phyloP scores from a whole-genome alignment of 306 rosid species.

The Citrullus amarus region DNA sequence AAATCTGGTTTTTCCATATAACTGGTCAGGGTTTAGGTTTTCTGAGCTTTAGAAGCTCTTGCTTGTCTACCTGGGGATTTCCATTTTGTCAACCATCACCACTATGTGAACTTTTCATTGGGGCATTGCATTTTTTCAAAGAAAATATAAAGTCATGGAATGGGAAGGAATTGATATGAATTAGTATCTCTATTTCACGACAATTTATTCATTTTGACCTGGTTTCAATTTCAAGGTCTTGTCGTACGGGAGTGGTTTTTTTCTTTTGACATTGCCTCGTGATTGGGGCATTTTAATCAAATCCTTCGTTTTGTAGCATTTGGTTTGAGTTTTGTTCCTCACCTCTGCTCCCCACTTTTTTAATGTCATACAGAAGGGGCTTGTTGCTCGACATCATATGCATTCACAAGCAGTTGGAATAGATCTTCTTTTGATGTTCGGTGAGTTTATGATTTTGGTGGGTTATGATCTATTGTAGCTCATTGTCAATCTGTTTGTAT shows the following conservation, averaged over 20 bases:
- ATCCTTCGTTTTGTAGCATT: background rate
- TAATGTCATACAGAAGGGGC: constrained; percentile 46
- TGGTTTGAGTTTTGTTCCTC: constrained; percentile 15
- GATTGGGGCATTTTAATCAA: background rate
- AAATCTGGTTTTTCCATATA: background rate
- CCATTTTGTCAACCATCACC: background rate
- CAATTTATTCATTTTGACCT: background rate
- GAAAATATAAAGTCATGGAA: background rate
- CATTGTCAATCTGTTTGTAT: background rate
- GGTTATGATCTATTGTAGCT: constrained; percentile 34
- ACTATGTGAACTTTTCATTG: background rate
- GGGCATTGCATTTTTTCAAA: background rate
- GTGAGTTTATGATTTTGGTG: constrained; percentile 33
- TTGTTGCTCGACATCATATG: constrained; percentile 36
- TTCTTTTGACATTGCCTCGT: background rate
- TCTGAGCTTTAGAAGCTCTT: constrained; percentile 1
- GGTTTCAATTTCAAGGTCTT: background rate
- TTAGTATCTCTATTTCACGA: background rate
- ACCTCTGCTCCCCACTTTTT: background rate
- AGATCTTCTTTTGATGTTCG: constrained; percentile 39
- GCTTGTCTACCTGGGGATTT: background rate
- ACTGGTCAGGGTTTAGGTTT: background rate
- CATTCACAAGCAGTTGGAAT: constrained; percentile 34
- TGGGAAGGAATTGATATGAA: background rate
- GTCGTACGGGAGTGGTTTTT: background rate